Base-by-base conservation (phyloP, 305 asterid species). In the Solanum chacoense region DNA sequence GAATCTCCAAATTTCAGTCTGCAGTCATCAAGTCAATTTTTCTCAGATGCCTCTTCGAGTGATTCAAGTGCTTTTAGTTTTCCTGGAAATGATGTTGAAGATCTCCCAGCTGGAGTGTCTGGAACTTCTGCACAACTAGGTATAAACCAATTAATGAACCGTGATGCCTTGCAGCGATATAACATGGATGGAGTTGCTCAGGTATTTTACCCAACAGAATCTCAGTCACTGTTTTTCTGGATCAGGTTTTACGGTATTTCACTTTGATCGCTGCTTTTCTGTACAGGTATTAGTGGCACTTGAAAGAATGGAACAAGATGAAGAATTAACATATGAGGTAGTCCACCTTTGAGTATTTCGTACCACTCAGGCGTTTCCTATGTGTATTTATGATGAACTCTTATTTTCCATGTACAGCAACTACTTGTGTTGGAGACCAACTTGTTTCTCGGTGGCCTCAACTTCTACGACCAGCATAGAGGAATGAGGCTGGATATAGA, bases 401-500 rank as follows among this genome's bases (percentile, higher is more conserved):
- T 7, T 72, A 55, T n/a, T 71, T 85, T 90, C 28, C 85, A 14
- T 88, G n/a, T 85, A 26, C 94, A 97, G 98, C 97, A 96, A 93
- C 75, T 93, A 50, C 95, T 94, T 91, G 89, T 93, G 29, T 81
- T 95, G 88, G 99, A 96, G 88, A 90, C 94, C 86, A 92, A 95
- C 84, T 91, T 93, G 89, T 91, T 94, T 91, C 93, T 93, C 36
- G 91, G 94, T 38, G 91, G 98, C 90, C 92, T 93, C 78, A 92
- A 89, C 93, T 92, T 93, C 86, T 93, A 93, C 77, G 98, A 97
- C 90, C 97, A 92, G 86, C 99, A 97, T 91, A 93, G 96, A 35
- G 98, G 92, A 85, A 93, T 97, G 98, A 94, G 99, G 89, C 90
- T 97, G 89, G 98, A 97, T 89, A 96, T 97, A n/a, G 98, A 97